A percentile compares a stretch with the other conserved stretches of the same genome.
These are phyloP conservation scores for Ambrosia hybrid DNA, from an alignment of 140 eudicot genomes.

Conservation along the genomic window DNA sequence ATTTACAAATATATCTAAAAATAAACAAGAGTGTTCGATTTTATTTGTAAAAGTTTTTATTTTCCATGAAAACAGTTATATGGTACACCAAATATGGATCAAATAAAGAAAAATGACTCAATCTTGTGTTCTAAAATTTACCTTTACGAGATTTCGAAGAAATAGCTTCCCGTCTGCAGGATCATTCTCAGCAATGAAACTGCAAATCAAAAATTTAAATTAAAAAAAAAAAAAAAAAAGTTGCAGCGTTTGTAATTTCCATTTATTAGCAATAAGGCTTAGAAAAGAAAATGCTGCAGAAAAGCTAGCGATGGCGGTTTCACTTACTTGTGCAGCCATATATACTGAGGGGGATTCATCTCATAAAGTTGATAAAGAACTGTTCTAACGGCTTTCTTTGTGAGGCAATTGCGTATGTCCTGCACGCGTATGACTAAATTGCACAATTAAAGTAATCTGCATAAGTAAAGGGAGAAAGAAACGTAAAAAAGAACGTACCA, in stretches of 20 bases:
- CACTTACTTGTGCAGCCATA: conserved; percentile 75
- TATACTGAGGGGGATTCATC: conserved; percentile 72
- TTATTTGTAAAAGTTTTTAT: not conserved
- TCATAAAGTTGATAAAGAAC: conserved; percentile 78
- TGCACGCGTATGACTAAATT: conserved; percentile 29
- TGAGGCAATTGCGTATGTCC: conserved; percentile 59
- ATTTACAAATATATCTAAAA: not conserved
- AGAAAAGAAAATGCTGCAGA: conserved; percentile 1
- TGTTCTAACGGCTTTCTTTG: conserved; percentile 70
- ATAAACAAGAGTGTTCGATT: not conserved
- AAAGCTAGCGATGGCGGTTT: conserved; percentile 17
- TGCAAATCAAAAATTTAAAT: conserved; percentile 1
- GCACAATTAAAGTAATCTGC: not conserved
- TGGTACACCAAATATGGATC: conserved; percentile 5
- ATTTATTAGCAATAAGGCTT: not conserved
- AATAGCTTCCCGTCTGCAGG: conserved; percentile 58
- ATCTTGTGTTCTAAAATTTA: conserved; percentile 15
- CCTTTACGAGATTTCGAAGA: conserved; percentile 69
- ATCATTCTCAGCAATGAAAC: conserved; percentile 54
- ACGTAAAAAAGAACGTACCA: conserved; percentile 26
- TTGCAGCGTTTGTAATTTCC: not conserved
- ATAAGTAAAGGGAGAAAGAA: not conserved
- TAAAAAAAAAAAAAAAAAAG: not conserved
- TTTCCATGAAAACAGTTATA: not conserved
- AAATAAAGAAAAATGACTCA: not conserved